phyloP scores from a whole-genome alignment of 2,329 filamentous ascomycete species.

The Venturia nashicola region DNA sequence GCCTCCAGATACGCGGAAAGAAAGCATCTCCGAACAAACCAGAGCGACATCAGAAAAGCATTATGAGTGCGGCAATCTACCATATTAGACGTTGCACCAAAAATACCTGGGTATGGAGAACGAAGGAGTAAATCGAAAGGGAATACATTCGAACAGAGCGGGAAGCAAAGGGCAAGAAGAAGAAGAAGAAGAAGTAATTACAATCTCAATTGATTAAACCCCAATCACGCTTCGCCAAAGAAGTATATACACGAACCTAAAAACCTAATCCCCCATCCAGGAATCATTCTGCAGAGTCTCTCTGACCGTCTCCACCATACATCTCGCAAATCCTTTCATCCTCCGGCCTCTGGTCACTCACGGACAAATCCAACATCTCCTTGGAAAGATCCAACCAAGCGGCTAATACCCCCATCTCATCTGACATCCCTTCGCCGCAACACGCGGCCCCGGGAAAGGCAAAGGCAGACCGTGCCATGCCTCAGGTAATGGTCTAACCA shows the following conservation, averaged over 20 bases:
- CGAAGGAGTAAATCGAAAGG: not conserved
- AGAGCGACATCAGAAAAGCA: too few relatives aligned
- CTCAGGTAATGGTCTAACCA: not conserved
- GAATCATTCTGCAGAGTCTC: not conserved
- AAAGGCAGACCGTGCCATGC: not conserved
- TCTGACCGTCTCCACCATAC: not conserved
- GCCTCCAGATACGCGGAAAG: too few relatives aligned
- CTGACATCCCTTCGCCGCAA: not conserved
- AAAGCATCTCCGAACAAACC: too few relatives aligned
- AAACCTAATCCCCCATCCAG: not conserved
- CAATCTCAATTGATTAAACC: not conserved
- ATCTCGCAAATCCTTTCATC: not conserved
- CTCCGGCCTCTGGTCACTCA: not conserved
- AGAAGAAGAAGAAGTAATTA: not conserved
- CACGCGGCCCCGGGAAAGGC: not conserved
- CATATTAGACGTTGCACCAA: not conserved
- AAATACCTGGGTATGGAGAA: not conserved
- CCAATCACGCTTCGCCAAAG: not conserved
- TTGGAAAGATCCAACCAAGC: not conserved
- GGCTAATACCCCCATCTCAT: not conserved
- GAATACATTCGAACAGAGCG: not conserved
- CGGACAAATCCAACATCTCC: not conserved
- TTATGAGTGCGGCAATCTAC: not conserved
- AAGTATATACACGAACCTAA: not conserved
- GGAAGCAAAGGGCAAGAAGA: too few relatives aligned